Conservation (phyloP, 2,329 filamentous ascomycete genomes). For the Paracorniculantispora psalliotae region DNA sequence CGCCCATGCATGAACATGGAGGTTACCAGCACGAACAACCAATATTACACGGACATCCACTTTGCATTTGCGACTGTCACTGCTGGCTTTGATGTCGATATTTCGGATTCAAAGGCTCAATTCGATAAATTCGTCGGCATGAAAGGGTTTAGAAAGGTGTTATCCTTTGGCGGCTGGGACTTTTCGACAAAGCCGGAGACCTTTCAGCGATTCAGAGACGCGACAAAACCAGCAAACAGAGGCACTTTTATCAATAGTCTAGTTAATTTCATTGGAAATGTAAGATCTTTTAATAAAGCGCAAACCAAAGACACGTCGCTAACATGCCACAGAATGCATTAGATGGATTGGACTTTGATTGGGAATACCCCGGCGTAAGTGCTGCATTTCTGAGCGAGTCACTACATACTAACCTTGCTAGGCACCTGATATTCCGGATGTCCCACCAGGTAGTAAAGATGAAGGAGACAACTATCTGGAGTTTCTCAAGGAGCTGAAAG, state of each 20-base stretch:
- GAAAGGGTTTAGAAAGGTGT: conserved; percentile 26
- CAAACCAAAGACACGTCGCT: too few species aligned
- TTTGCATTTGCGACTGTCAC: conserved; percentile 28
- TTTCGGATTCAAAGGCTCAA: conserved; percentile 21
- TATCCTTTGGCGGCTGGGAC: conserved; percentile 34
- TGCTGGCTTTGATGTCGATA: conserved; percentile 14
- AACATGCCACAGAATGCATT: conserved; percentile 27
- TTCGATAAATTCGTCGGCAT: conserved; percentile 27
- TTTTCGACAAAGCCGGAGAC: conserved; percentile 24
- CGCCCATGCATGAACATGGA: conserved; percentile 28
- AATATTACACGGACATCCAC: conserved; percentile 23
- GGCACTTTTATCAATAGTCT: not conserved
- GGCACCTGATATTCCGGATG: conserved; percentile 3
- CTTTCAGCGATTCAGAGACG: conserved; percentile 26
- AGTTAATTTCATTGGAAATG: conserved; percentile 29
- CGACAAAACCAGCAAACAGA: conserved; percentile 30
- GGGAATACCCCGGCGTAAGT: conserved; percentile 38
- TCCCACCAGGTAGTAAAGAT: not conserved
- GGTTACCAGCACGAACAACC: conserved; percentile 19
- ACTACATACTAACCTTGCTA: conserved; percentile 16
- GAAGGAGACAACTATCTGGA: not conserved
- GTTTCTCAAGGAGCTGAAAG: not conserved
- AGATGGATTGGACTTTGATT: conserved; percentile 43
- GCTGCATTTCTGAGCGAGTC: not conserved
- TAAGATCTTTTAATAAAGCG: too few species aligned